These are phyloP conservation scores for Lasiodiplodia citricola DNA, from an alignment of 2,329 filamentous ascomycete species.

Conservation along the genomic window DNA sequence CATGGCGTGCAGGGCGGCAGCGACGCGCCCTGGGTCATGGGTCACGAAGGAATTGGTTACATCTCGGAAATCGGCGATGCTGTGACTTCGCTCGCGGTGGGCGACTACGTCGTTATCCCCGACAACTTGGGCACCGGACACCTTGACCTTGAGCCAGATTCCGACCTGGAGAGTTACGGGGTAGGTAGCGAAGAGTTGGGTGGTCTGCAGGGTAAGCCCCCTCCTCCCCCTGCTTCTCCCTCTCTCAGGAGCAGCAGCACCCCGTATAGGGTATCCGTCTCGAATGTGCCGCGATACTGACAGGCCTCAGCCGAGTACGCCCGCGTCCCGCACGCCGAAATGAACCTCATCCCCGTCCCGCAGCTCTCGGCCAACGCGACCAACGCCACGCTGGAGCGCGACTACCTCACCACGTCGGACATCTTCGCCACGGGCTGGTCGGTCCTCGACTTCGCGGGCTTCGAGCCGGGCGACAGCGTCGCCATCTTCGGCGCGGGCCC, in stretches of 20 bases:
- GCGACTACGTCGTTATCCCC: slow-evolving; percentile 29
- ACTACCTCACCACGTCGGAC: slow-evolving; percentile 41
- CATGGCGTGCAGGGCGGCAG: slow-evolving; percentile 29
- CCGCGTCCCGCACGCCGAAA: slow-evolving; percentile 27
- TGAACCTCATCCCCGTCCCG: slow-evolving; percentile 13
- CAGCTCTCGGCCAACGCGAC: not conserved
- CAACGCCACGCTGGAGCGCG: slow-evolving; percentile 3
- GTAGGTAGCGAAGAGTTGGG: not conserved
- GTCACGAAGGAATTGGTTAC: slow-evolving; percentile 29
- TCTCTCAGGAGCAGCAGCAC: no score
- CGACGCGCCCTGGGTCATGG: slow-evolving; percentile 1
- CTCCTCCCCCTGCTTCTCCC: not conserved
- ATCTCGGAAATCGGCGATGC: slow-evolving; percentile 27
- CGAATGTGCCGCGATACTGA: not conserved
- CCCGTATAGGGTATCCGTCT: not conserved
- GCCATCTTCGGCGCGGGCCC: slow-evolving; percentile 32
- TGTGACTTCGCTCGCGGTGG: slow-evolving; percentile 21
- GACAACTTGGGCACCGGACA: slow-evolving; percentile 26
- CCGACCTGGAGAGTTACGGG: not conserved
- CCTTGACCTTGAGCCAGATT: slow-evolving; percentile 2
- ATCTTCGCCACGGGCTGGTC: slow-evolving; percentile 50
- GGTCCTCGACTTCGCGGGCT: slow-evolving; percentile 45
- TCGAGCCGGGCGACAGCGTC: slow-evolving; percentile 42
- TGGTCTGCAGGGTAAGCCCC: not conserved
- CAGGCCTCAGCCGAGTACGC: slow-evolving; percentile 27